phyloP scores from a whole-genome alignment of 1,139 yeast species.

The Yamadazyma sp. region DNA sequence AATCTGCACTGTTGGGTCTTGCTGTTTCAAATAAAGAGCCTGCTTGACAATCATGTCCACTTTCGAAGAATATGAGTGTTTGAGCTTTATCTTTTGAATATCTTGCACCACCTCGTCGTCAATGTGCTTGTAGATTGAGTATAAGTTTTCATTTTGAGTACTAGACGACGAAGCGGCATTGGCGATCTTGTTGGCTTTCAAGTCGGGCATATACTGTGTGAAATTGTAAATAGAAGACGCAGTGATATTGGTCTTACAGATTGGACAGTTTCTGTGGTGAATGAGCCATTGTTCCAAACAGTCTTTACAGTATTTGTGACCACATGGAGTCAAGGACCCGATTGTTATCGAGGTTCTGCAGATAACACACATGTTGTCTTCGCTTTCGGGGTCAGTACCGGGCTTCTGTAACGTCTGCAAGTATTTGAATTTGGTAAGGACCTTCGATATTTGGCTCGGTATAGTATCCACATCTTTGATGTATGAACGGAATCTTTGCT shows the following conservation, averaged over 20 bases:
- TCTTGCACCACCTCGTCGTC: conserved; percentile 39
- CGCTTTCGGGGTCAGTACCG: conserved; percentile 23
- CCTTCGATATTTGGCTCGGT: conserved; percentile 28
- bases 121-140: conserved; percentile 50
- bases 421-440: conserved; percentile 60
- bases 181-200: conserved; percentile 47
- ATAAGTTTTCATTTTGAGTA: conserved; percentile 24
- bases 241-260: conserved; percentile 60
- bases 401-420: conserved; percentile 45
- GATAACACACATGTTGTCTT: conserved; percentile 63
- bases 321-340: conserved; percentile 85
- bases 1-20: conserved; percentile 70
- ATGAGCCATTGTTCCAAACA: conserved; percentile 75
- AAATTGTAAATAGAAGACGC: conserved; percentile 57
- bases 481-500: conserved; percentile 4
- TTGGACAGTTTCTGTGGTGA: conserved; percentile 61
- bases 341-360: conserved; percentile 68
- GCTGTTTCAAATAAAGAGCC: conserved; percentile 56
- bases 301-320: conserved; percentile 81
- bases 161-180: conserved; percentile 14
- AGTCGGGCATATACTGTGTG: conserved; percentile 46
- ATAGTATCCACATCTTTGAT: conserved; percentile 1
- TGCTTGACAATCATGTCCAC: conserved; percentile 81
- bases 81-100: conserved; percentile 44
- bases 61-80: conserved; percentile 72